Conservation (phyloP, 2,329 filamentous ascomycete species). For the Cladosporium sp. region DNA sequence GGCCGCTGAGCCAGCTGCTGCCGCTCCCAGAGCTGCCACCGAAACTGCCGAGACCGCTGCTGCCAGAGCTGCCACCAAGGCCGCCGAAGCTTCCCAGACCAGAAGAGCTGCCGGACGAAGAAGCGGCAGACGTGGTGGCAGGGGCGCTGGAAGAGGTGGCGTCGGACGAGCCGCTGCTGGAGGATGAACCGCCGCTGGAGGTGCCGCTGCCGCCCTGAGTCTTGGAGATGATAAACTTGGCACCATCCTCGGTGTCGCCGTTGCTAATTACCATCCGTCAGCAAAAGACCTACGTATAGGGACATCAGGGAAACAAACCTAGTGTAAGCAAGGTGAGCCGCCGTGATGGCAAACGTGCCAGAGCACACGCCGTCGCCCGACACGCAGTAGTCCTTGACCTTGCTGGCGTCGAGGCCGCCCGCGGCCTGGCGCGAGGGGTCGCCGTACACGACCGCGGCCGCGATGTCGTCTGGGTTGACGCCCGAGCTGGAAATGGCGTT, state of each 20-base stretch:
- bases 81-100: not conserved
- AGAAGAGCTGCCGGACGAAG: not conserved
- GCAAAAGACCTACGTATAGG: not conserved
- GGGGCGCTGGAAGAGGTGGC: not conserved
- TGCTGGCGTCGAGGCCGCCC: conserved; percentile 17
- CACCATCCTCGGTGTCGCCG: conserved; percentile 15
- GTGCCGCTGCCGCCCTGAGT: not conserved
- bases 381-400: conserved; percentile 26
- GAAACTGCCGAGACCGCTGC: not conserved
- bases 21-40: not conserved
- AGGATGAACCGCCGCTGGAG: not conserved
- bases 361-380: conserved; percentile 25
- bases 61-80: not conserved
- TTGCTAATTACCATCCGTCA: not conserved
- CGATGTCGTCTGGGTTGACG: conserved; percentile 12
- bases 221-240: conserved; percentile 14
- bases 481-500: conserved; percentile 16
- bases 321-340: conserved; percentile 21
- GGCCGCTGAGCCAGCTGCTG: not conserved
- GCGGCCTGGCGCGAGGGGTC: conserved; percentile 23
- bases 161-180: not conserved
- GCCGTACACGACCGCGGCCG: conserved; percentile 26
- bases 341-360: conserved; percentile 20
- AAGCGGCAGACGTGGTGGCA: not conserved
- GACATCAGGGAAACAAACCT: not conserved